Evolutionary conservation across 2,329 filamentous ascomycete species (phyloP).

Genomic region (Hymenoscyphus linearis): DNA sequence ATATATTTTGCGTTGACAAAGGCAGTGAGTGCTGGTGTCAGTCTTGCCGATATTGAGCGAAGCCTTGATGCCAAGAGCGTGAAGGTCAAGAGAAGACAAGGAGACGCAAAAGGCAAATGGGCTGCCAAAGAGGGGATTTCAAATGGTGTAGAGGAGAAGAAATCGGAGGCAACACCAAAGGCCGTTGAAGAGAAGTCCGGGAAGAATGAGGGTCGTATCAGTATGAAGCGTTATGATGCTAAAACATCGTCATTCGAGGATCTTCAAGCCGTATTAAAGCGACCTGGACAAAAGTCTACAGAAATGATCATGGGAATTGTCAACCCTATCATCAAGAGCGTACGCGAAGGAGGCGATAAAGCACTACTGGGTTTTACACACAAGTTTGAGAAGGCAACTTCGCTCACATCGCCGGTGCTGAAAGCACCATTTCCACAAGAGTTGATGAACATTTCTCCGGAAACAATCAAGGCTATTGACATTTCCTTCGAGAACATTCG

Average conservation of each 20-base stretch:
- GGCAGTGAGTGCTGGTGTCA: conserved; percentile 79
- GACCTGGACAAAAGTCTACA: conserved; percentile 91
- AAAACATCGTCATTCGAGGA: conserved; percentile 56
- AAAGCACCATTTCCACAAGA: conserved; percentile 80
- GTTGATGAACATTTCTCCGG: conserved; percentile 77
- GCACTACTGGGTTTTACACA: conserved; percentile 90
- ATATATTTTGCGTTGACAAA: conserved; percentile 95
- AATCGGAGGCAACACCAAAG: conserved; percentile 43
- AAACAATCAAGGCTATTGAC: conserved; percentile 91
- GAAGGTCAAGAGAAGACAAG: conserved; percentile 89
- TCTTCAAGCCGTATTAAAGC: conserved; percentile 70
- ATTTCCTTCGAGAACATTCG: conserved; percentile 89
- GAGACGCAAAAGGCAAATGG: conserved; percentile 92
- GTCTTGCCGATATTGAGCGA: conserved; percentile 80
- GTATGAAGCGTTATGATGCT: conserved; percentile 76
- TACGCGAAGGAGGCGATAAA: conserved; percentile 77
- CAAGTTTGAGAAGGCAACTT: conserved; percentile 96
- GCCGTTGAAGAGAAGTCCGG: conserved; percentile 45
- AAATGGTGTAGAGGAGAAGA: conserved; percentile 34
- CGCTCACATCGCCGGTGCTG: conserved; percentile 81
- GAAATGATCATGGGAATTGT: conserved; percentile 90
- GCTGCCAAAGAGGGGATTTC: conserved; percentile 72
- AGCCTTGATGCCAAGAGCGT: conserved; percentile 92
- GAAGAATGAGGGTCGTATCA: conserved; percentile 54
- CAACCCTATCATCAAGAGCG: conserved; percentile 83